Conservation (phyloP, 202 grass and related monocot genomes). For the Zoysia matrella region DNA sequence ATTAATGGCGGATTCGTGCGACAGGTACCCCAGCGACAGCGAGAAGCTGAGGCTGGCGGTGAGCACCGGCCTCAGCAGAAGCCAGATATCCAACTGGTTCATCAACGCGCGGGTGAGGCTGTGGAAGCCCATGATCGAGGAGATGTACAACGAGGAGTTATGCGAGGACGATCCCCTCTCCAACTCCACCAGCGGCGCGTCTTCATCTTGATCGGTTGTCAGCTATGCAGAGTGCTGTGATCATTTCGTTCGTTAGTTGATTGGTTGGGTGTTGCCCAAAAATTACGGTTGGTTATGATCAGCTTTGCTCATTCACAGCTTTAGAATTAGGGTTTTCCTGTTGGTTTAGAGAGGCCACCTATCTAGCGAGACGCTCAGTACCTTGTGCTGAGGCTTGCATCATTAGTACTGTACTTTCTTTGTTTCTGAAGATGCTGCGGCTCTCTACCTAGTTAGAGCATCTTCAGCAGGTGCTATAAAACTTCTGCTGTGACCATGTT, state of each 20-base stretch:
- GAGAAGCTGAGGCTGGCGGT: conserved; percentile 90
- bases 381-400: no score
- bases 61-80: conserved; percentile 75
- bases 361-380: background rate
- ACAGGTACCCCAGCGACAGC: conserved; percentile 86
- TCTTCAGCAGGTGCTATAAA: no score
- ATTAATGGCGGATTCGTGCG: background rate
- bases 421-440: no score
- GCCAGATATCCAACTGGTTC: conserved; percentile 88
- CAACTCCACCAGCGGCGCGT: conserved; percentile 18
- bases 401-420: no score
- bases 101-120: conserved; percentile 76
- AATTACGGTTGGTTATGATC: no score
- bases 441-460: no score
- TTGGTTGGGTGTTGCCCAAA: background rate
- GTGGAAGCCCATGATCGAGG: conserved; percentile 85
- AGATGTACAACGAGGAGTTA: conserved; percentile 74
- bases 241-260: background rate
- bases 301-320: background rate
- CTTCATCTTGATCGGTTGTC: background rate
- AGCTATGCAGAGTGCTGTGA: background rate
- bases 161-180: conserved; percentile 29
- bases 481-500: no score
- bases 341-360: background rate
- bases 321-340: background rate